A percentile compares a stretch with the other conserved stretches of the same genome.
Evolutionary conservation across 202 grass and related monocot species (phyloP).

Genomic region (Saccharum hybrid): DNA sequence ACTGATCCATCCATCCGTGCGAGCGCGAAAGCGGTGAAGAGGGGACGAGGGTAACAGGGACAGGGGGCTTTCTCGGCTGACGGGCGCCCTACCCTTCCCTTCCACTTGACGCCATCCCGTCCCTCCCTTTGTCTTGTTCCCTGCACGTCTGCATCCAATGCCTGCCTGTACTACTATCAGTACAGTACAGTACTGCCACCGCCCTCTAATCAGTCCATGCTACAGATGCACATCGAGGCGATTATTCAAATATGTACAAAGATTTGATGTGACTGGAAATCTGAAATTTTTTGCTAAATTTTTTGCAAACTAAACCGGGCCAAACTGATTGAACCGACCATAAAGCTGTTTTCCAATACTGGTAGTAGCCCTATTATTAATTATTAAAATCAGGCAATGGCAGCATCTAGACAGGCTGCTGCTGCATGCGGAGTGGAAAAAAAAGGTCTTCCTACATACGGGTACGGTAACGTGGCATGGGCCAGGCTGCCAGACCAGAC

Average conservation of each 20-base stretch:
- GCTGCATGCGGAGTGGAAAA: too few relatives aligned
- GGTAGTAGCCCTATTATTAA: too few relatives aligned
- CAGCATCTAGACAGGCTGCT: not conserved
- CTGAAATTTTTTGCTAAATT: too few relatives aligned
- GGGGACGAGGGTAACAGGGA: not conserved
- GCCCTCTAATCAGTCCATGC: not conserved
- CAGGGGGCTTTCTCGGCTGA: slow-evolving; percentile 17
- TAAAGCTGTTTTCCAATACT: not conserved
- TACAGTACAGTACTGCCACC: not conserved
- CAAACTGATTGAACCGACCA: not conserved
- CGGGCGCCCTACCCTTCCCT: not conserved
- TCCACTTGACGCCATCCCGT: slow-evolving; percentile 32
- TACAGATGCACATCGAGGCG: not conserved
- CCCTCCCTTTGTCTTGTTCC: not conserved
- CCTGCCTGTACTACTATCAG: not conserved
- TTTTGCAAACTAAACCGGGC: too few relatives aligned
- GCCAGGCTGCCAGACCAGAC: not conserved
- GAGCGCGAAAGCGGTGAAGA: slow-evolving; percentile 18
- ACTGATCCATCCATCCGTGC: slow-evolving; percentile 19
- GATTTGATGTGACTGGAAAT: too few relatives aligned
- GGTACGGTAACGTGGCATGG: too few relatives aligned
- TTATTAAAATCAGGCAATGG: not conserved
- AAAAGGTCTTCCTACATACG: too few relatives aligned
- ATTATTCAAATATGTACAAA: too few relatives aligned
- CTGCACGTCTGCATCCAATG: not conserved